Evolutionary conservation across 805 yeast species (phyloP), one percentile per base, ranked within the genome.

Genomic region (Candida vartiovaarae): DNA sequence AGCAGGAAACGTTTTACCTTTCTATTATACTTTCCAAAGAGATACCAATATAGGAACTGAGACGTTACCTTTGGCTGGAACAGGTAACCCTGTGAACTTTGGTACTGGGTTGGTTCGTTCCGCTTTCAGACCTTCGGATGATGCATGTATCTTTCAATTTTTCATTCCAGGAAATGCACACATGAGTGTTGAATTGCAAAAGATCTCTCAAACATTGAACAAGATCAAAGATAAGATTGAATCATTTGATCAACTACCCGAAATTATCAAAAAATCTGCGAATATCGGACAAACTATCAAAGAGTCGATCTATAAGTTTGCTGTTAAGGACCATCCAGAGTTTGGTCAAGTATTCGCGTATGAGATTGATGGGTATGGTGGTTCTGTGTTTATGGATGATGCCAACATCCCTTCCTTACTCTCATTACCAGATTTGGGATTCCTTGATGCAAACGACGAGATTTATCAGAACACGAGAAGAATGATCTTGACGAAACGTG

Each of bases 101-200:
- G 76, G 73, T 33, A 80, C 86, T 0, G 89, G 91, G 0, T 66
- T 87, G 48, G 67, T 86, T n/a, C 68, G 95, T 40, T 81, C 90
- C 5, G 90, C 95, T 0, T 87, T 87, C 59, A 66, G 96, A 52
- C 96, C 96, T 7, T 82, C 91, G 20, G 96, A 87, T 60, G 96
- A 87, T 62, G 87, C 95, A 1, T 78, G 88, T 34, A 76, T 80
- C n/a, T 74, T 73, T 48, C 95, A 85, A 60, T 78, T 82, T 46
- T 84, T 88, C 59, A 75, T 89, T 36, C 96, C 96, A 1, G 95
- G 88, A 2, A 88, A 88, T 58, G 87, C 89, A 1, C 89, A 83
- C 51, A 65, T 84, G 68, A 62, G 78, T 28, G 78, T 78, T 2
- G 93, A 87, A 57, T 65, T 87, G 31, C 56, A 55, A n/a, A 68